A percentile compares a stretch with the other conserved stretches of the same genome.
Evolutionary conservation across 1,284 basidiomycete genomes (phyloP).

Genomic region (Sporisorium graminicola): DNA sequence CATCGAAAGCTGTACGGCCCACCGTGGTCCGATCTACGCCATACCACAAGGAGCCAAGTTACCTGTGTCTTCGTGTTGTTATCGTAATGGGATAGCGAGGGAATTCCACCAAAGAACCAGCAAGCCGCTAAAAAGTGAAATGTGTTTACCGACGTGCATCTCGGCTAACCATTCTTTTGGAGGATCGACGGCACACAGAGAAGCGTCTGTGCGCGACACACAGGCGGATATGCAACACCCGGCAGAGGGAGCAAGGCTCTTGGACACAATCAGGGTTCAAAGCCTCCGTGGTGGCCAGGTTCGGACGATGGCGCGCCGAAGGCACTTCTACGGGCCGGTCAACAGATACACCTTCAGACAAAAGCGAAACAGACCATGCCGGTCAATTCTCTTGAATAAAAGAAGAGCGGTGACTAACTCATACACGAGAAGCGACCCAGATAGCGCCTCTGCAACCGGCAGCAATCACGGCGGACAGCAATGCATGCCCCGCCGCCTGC

Average conservation of each 20-base stretch:
- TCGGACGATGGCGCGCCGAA: neutral
- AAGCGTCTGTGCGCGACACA: neutral
- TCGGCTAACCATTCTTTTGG: constrained; percentile 1
- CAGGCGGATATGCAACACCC: neutral
- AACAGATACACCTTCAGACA: neutral
- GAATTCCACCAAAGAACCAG: constrained; percentile 3
- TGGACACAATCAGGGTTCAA: constrained; percentile 7
- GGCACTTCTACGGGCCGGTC: neutral
- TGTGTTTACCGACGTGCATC: constrained; percentile 7
- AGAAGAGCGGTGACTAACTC: neutral
- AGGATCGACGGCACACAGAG: constrained; percentile 5
- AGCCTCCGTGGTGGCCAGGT: neutral
- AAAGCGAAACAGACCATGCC: neutral
- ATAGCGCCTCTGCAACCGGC: constrained; percentile 90
- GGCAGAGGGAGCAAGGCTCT: neutral
- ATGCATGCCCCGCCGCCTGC: constrained; percentile 88
- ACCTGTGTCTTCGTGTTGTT: neutral
- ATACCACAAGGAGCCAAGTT: neutral
- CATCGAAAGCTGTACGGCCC: neutral
- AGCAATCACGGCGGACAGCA: constrained; percentile 86
- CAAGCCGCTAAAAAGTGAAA: neutral
- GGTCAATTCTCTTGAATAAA: neutral
- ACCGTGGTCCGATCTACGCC: neutral
- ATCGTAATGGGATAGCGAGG: neutral
- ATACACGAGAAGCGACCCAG: constrained; percentile 75